Evolutionary conservation across 768 basidiomycete species (phyloP).

Genomic region (Sistotremastrum niveocremeum): DNA sequence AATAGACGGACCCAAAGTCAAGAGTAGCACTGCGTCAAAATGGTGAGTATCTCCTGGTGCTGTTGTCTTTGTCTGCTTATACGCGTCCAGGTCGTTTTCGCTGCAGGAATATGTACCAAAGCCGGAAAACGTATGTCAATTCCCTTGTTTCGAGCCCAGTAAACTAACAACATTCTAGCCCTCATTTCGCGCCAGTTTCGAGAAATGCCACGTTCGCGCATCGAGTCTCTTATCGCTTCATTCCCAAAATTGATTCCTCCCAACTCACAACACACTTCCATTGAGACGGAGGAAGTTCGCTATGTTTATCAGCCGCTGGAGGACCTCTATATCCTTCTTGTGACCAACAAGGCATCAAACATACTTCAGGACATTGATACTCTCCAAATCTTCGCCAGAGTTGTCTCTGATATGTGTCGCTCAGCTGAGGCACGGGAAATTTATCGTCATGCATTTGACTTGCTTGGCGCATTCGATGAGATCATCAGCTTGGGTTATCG

Average conservation of each 20-base stretch:
- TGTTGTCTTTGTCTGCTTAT: not conserved
- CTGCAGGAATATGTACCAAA: slow-evolving; percentile 91
- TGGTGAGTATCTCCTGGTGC: no score
- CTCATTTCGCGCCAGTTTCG: slow-evolving; percentile 94
- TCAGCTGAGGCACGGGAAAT: slow-evolving; percentile 85
- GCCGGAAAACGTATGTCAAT: slow-evolving; percentile 73
- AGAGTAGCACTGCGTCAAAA: no score
- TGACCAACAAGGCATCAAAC: slow-evolving; percentile 98
- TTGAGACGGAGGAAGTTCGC: slow-evolving; percentile 88
- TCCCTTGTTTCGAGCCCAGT: not conserved
- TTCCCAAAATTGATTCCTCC: slow-evolving; percentile 96
- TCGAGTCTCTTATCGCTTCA: slow-evolving; percentile 90
- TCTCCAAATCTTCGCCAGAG: slow-evolving; percentile 83
- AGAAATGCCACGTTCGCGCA: slow-evolving; percentile 80
- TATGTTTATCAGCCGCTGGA: slow-evolving; percentile 96
- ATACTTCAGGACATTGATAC: slow-evolving; percentile 98
- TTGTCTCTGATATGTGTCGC: slow-evolving; percentile 85
- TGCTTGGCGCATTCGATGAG: slow-evolving; percentile 94
- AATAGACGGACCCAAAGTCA: no score
- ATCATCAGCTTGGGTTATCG: slow-evolving; percentile 82
- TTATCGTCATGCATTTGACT: slow-evolving; percentile 78
- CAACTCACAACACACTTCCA: slow-evolving; percentile 91
- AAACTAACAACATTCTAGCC: slow-evolving; percentile 33
- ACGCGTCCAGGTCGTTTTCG: slow-evolving; percentile 66
- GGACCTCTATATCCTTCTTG: slow-evolving; percentile 91